Evolutionary conservation across 1,284 basidiomycete genomes (phyloP).

Genomic region (Ustilago lituana): DNA sequence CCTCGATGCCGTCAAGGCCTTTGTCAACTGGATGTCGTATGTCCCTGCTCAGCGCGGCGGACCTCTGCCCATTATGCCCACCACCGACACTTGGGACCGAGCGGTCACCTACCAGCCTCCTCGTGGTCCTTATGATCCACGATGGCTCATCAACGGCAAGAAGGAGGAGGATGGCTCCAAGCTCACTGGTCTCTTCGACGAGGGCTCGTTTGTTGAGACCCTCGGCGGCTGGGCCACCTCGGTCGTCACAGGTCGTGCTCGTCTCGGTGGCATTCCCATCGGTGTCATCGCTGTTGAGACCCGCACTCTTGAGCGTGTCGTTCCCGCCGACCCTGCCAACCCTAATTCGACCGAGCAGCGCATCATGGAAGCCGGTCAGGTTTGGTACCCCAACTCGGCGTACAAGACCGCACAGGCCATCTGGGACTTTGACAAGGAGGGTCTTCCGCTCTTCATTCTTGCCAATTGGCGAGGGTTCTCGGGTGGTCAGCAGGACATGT

Average conservation of each 20-base stretch:
- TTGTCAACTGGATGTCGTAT: conserved; percentile 91
- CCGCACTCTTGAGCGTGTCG: conserved; percentile 93
- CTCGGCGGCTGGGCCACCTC: conserved; percentile 70
- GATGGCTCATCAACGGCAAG: conserved; percentile 97
- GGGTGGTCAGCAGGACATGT: conserved; percentile 98
- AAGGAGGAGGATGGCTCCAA: conserved; percentile 77
- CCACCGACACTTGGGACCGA: conserved; percentile 80
- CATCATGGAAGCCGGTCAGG: conserved; percentile 99
- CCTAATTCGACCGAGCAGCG: conserved; percentile 95
- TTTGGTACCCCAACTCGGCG: conserved; percentile 99
- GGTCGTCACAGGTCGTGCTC: conserved; percentile 82
- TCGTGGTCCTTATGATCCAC: conserved; percentile 94
- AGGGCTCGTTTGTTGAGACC: conserved; percentile 94
- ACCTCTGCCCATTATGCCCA: conserved; percentile 51
- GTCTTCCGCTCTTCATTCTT: conserved; percentile 95
- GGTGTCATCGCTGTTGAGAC: conserved; percentile 99
- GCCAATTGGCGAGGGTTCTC: conserved; percentile 99
- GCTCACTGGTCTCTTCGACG: conserved; percentile 87
- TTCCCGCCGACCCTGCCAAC: conserved; percentile 99
- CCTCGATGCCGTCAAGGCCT: conserved; percentile 69
- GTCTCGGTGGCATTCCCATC: conserved; percentile 94
- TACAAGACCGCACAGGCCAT: conserved; percentile 99
- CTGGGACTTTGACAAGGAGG: conserved; percentile 97
- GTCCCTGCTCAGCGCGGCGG: conserved; percentile 71
- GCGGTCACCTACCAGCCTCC: conserved; percentile 89